phyloP scores from a whole-genome alignment of 257 asterid genomes.

The Solanum stenotomum region DNA sequence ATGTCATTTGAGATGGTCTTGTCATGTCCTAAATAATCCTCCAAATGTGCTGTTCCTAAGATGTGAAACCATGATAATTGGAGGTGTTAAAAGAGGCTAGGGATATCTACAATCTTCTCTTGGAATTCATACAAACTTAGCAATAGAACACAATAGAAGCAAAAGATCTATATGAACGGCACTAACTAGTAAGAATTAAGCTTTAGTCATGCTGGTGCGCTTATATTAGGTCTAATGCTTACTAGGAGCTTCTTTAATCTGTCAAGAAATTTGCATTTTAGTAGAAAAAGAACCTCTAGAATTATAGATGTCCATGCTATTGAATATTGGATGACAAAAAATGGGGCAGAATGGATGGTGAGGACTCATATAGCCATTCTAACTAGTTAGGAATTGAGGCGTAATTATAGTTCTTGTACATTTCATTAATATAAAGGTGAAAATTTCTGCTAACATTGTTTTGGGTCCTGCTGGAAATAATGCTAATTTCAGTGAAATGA shows the following conservation, averaged over 20 bases:
- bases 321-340: neutral
- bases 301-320: neutral
- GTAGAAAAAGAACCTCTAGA: neutral
- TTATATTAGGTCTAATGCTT: neutral
- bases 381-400: neutral
- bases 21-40: neutral
- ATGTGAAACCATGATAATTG: neutral
- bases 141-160: neutral
- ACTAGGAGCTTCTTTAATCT: neutral
- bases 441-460: neutral
- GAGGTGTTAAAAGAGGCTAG: neutral
- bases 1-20: neutral
- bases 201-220: neutral
- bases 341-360: neutral
- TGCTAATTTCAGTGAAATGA: neutral
- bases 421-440: neutral
- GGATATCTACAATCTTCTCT: neutral
- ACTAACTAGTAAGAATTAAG: neutral
- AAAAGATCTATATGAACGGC: neutral
- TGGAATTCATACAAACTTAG: neutral
- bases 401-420: neutral
- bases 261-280: neutral
- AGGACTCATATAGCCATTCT: neutral
- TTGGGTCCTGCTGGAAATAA: neutral
- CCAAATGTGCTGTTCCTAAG: neutral